phyloP scores from a whole-genome alignment of 805 yeast genomes.

The Wickerhamiella azyma region DNA sequence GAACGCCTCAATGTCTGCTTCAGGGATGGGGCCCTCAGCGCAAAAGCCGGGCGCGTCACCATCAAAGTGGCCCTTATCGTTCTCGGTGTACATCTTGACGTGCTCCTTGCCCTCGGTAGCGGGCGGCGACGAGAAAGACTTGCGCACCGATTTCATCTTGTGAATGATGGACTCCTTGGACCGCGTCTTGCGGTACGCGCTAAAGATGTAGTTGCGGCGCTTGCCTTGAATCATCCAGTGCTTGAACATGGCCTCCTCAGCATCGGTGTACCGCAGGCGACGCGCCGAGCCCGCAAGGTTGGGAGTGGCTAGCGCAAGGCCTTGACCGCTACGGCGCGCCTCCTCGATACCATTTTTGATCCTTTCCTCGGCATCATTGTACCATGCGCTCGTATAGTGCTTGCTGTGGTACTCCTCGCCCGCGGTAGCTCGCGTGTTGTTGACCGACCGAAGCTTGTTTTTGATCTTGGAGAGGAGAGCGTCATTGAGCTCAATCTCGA shows the following conservation, averaged over 20 bases:
- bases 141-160: slow-evolving; percentile 9
- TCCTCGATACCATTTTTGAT: background rate
- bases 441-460: slow-evolving; percentile 3
- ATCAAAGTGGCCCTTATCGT: slow-evolving; percentile 4
- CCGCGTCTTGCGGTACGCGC: slow-evolving; percentile 6
- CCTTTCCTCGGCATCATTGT: slow-evolving; percentile 5
- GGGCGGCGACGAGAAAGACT: slow-evolving; percentile 3
- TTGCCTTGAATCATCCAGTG: slow-evolving; percentile 10
- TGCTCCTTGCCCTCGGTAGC: slow-evolving; percentile 6
- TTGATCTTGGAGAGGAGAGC: slow-evolving; percentile 5
- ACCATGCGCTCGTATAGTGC: slow-evolving; percentile 3
- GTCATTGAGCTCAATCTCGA: background rate
- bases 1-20: slow-evolving; percentile 2
- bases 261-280: slow-evolving; percentile 5
- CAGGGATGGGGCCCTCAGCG: slow-evolving; percentile 7
- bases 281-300: background rate
- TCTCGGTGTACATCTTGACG: background rate
- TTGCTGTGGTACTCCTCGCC: background rate
- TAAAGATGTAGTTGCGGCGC: background rate
- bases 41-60: background rate
- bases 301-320: background rate
- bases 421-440: background rate
- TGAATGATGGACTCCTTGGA: slow-evolving; percentile 7
- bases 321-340: background rate
- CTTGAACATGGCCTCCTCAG: slow-evolving; percentile 8